Evolutionary conservation across 208 protist species (phyloP).

Genomic region (Trypanosoma vivax): DNA sequence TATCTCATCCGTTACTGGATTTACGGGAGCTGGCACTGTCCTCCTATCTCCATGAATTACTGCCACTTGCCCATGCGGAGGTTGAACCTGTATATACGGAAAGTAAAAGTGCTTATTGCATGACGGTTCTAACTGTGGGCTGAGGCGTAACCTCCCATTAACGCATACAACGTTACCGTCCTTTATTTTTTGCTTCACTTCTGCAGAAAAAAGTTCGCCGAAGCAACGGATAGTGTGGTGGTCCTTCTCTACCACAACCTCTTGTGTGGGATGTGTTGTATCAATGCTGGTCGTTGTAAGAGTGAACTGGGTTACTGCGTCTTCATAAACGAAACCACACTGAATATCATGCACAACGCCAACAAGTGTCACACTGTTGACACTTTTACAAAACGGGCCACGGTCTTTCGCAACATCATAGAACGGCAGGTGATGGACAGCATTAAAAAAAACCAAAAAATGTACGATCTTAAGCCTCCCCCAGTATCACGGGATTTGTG

Average conservation of each 20-base stretch:
- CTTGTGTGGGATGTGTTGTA: conserved; percentile 57
- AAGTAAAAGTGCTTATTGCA: conserved; percentile 90
- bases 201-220: conserved; percentile 80
- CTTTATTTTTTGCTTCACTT: conserved; percentile 61
- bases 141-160: conserved; percentile 79
- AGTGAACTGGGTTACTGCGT: conserved; percentile 88
- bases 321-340: conserved; percentile 85
- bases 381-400: conserved; percentile 21
- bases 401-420: conserved; percentile 10
- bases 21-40: conserved; percentile 32
- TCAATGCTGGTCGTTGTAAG: conserved; percentile 85
- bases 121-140: conserved; percentile 83
- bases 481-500: too few species aligned
- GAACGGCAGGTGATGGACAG: conserved; percentile 3
- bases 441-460: neutral
- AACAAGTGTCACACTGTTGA: conserved; percentile 87
- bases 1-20: conserved; percentile 26
- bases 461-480: neutral
- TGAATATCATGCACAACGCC: conserved; percentile 90
- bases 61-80: conserved; percentile 80
- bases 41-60: conserved; percentile 75
- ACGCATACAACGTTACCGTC: conserved; percentile 86
- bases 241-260: conserved; percentile 87
- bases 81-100: conserved; percentile 86
- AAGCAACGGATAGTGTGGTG: conserved; percentile 90